Conservation (phyloP, 1,284 basidiomycete genomes). For the Marasmius sp. region DNA sequence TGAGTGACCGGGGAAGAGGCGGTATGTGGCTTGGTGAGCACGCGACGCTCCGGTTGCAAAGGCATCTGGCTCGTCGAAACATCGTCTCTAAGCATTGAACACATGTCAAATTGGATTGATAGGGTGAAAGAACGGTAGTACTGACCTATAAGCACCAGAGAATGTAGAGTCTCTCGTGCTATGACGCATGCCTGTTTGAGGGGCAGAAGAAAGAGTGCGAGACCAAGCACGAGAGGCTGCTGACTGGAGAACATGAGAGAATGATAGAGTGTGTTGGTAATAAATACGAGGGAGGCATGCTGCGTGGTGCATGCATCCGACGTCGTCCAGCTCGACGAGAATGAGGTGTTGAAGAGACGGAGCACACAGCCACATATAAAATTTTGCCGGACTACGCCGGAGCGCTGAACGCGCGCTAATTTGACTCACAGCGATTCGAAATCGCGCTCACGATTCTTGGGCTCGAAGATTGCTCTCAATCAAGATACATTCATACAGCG, state of each 20-base stretch:
- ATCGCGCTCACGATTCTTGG: too few relatives aligned
- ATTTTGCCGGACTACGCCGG: background rate
- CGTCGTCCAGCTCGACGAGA: background rate
- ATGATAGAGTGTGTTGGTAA: conserved; percentile 27
- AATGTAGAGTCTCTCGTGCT: background rate
- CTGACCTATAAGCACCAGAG: background rate
- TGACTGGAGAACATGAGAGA: conserved; percentile 43
- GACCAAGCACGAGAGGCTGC: conserved; percentile 56
- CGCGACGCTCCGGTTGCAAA: background rate
- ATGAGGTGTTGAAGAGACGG: background rate
- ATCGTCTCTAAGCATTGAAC: background rate
- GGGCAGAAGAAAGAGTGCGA: background rate
- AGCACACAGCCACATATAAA: background rate
- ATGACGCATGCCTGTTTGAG: background rate
- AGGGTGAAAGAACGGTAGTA: background rate
- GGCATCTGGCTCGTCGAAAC: background rate
- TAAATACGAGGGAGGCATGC: conserved; percentile 42
- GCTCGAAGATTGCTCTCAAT: too few relatives aligned
- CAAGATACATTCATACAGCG: too few relatives aligned
- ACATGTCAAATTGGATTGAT: background rate
- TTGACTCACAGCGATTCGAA: too few relatives aligned
- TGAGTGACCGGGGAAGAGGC: too few relatives aligned
- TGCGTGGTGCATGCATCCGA: conserved; percentile 61
- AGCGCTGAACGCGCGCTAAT: background rate
- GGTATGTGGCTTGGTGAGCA: too few relatives aligned